A percentile compares a stretch with the other conserved stretches of the same genome.
Evolutionary conservation across 2,329 filamentous ascomycete species (phyloP).

Genomic region (Colletotrichum incanum): DNA sequence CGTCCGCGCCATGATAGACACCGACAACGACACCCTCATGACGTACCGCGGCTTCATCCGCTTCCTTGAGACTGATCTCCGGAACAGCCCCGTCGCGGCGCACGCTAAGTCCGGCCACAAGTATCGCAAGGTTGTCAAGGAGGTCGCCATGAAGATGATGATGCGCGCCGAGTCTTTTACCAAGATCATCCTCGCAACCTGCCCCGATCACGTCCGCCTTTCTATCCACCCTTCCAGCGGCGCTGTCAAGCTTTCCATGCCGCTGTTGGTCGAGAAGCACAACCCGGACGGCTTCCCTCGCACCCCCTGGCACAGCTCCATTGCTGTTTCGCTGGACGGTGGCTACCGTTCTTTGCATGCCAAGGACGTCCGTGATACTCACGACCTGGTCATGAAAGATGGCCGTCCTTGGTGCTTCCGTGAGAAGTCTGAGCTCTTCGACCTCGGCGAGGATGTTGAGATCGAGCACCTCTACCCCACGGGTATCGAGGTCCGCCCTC

Average conservation of each 20-base stretch:
- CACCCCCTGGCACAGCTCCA: conserved; percentile 54
- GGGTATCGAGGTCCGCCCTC: conserved; percentile 38
- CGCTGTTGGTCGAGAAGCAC: conserved; percentile 45
- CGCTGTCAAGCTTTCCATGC: conserved; percentile 44
- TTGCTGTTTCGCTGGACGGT: conserved; percentile 53
- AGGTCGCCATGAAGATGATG: conserved; percentile 44
- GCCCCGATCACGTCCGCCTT: conserved; percentile 44
- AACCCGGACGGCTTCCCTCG: conserved; percentile 45
- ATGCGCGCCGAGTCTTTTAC: conserved; percentile 43
- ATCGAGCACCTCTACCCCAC: conserved; percentile 44
- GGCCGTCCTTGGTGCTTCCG: conserved; percentile 55
- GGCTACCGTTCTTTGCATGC: conserved; percentile 45
- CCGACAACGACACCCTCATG: conserved; percentile 44
- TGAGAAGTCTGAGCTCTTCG: conserved; percentile 52
- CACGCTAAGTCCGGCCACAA: conserved; percentile 40
- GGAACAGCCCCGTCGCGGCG: conserved; percentile 37
- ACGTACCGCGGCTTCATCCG: conserved; percentile 45
- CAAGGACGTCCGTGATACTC: conserved; percentile 46
- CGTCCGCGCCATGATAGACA: conserved; percentile 42
- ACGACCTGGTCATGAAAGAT: conserved; percentile 52
- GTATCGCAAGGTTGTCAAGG: conserved; percentile 44
- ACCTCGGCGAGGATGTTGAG: conserved; percentile 41
- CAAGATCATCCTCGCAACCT: conserved; percentile 42
- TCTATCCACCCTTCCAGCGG: conserved; percentile 45
- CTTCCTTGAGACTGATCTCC: conserved; percentile 42